Percentiles rank a stretch among this genome's conserved stretches.
Evolutionary conservation across 2,329 filamentous ascomycete genomes (phyloP).

Genomic region (Claviceps purpurea): DNA sequence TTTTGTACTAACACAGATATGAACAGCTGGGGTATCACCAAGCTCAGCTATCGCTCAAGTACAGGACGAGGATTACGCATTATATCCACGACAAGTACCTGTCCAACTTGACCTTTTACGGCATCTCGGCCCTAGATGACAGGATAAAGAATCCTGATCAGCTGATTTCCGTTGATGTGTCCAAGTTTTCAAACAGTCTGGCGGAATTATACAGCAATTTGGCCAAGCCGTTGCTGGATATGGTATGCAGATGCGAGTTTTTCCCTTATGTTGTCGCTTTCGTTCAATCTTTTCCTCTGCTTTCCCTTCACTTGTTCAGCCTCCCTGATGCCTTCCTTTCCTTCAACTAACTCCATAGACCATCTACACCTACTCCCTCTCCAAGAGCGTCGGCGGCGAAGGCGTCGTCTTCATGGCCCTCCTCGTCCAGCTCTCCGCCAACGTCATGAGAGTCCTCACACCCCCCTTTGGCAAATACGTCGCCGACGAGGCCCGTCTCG

Average conservation of each 20-base stretch:
- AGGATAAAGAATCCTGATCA: conserved; percentile 98
- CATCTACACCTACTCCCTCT: conserved; percentile 91
- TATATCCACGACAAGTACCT: conserved; percentile 92
- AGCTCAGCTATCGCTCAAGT: conserved; percentile 83
- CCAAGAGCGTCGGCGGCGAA: conserved; percentile 89
- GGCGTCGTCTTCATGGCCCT: conserved; percentile 91
- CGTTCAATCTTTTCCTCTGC: neutral
- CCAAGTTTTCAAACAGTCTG: conserved; percentile 88
- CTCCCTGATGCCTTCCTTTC: neutral
- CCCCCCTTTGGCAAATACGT: conserved; percentile 97
- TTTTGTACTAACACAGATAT: conserved; percentile 1
- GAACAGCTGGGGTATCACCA: conserved; percentile 84
- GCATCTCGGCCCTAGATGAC: conserved; percentile 86
- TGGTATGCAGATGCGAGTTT: conserved; percentile 38
- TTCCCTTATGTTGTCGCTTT: neutral
- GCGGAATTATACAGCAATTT: conserved; percentile 94
- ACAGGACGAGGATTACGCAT: conserved; percentile 85
- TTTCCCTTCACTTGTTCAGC: neutral
- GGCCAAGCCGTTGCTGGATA: conserved; percentile 86
- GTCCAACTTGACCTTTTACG: conserved; percentile 96
- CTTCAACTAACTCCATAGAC: conserved; percentile 26
- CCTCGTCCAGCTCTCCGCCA: conserved; percentile 83
- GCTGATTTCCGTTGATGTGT: conserved; percentile 90
- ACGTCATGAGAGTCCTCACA: conserved; percentile 84
- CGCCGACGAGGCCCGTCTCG: conserved; percentile 83